Conservation (phyloP, 441 rosid species). For the Dalechampia spathulata region DNA sequence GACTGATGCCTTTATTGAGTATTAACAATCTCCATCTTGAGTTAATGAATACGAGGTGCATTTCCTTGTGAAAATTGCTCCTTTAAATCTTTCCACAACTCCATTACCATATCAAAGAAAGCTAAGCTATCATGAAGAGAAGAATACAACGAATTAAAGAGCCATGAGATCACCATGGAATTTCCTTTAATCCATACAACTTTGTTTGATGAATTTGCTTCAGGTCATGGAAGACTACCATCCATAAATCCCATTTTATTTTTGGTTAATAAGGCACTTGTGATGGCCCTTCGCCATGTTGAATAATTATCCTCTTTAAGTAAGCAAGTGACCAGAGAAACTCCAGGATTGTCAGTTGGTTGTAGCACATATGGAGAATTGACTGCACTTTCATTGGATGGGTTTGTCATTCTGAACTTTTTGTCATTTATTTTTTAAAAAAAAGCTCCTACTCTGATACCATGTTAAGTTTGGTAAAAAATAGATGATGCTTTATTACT, state of each 20-base stretch:
- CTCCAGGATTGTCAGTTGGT: background rate
- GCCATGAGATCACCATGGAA: conserved; percentile 3
- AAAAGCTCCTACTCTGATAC: too few relatives aligned
- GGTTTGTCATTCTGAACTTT: too few relatives aligned
- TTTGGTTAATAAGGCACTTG: background rate
- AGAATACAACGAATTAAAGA: background rate
- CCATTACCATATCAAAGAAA: background rate
- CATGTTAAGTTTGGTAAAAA: too few relatives aligned
- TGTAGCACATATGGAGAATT: background rate
- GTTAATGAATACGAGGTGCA: background rate
- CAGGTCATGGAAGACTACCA: background rate
- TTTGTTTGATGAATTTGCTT: background rate
- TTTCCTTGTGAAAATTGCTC: background rate
- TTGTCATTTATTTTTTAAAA: too few relatives aligned
- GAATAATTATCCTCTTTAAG: background rate
- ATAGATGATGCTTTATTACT: too few relatives aligned
- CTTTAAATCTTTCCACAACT: background rate
- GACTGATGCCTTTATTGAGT: background rate
- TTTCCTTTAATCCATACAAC: background rate
- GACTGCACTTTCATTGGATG: too few relatives aligned
- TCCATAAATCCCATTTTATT: background rate
- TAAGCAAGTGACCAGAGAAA: background rate
- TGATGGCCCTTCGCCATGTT: background rate
- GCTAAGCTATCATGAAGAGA: background rate
- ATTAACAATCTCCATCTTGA: background rate